Percentiles rank a stretch among this genome's conserved stretches.
These are phyloP conservation scores for Barnettozyma sucrosica DNA, from an alignment of 805 yeast species.

Conservation along the genomic window DNA sequence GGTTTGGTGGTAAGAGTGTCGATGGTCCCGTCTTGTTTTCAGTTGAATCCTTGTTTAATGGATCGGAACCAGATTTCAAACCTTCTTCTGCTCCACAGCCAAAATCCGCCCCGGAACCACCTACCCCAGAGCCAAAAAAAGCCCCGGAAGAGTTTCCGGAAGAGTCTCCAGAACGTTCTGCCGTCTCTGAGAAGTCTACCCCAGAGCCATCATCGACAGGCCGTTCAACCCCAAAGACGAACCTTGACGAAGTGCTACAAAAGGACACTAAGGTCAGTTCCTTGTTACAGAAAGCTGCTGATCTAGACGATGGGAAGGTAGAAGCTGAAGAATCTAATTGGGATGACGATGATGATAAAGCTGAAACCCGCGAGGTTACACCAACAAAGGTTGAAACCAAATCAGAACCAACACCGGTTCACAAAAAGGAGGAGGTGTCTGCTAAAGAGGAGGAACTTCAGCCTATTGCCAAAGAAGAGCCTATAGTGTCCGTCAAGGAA, in stretches of 20 bases:
- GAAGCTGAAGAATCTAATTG: conserved; percentile 25
- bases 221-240: conserved; percentile 34
- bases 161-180: conserved; percentile 9
- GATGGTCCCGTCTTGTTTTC: conserved; percentile 76
- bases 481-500: conserved; percentile 8
- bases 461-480: conserved; percentile 1
- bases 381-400: conserved; percentile 20
- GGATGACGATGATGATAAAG: conserved; percentile 31
- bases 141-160: not conserved
- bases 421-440: conserved; percentile 8
- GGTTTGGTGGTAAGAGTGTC: conserved; percentile 72
- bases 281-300: conserved; percentile 42
- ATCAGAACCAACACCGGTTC: conserved; percentile 3
- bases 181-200: conserved; percentile 7
- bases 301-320: conserved; percentile 33
- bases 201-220: conserved; percentile 19
- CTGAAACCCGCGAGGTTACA: conserved; percentile 10
- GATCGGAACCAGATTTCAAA: conserved; percentile 47
- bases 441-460: conserved; percentile 9
- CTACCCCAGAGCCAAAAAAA: conserved; percentile 13
- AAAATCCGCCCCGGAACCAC: conserved; percentile 24
- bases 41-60: conserved; percentile 77
- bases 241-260: conserved; percentile 43
- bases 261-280: conserved; percentile 39
- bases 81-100: conserved; percentile 21